Evolutionary conservation across 192 early-diverging fungal species (phyloP).

Genomic region (Backusella mclennaniae): DNA sequence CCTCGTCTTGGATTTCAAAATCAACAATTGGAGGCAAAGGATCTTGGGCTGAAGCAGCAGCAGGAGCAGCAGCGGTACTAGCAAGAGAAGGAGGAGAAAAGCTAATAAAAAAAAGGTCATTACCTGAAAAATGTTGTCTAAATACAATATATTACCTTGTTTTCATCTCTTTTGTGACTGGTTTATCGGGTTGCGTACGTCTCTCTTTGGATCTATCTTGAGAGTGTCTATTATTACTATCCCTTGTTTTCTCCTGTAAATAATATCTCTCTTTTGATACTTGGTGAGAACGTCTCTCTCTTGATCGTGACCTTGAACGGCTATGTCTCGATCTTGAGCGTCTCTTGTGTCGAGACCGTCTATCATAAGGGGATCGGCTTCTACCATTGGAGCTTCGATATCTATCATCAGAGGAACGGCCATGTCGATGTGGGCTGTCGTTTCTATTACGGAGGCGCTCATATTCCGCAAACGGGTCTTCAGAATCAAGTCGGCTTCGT

Average conservation of each 20-base stretch:
- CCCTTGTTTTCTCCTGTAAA: background rate
- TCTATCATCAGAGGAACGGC: background rate
- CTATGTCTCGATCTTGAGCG: background rate
- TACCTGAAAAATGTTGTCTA: background rate
- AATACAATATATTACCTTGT: background rate
- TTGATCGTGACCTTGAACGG: background rate
- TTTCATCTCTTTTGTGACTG: background rate
- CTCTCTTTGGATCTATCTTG: conserved; percentile 1
- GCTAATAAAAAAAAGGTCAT: background rate
- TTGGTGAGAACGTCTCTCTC: background rate
- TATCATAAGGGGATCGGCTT: background rate
- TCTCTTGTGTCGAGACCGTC: background rate
- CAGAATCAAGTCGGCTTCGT: background rate
- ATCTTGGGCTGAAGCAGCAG: background rate
- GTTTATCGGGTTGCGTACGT: background rate
- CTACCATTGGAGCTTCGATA: background rate
- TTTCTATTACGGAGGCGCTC: conserved; percentile 5
- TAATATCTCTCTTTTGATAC: conserved; percentile 1
- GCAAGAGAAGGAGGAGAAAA: background rate
- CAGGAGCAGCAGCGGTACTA: background rate
- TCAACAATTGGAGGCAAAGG: conserved; percentile 7
- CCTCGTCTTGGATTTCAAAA: conserved; percentile 29
- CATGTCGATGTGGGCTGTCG: background rate
- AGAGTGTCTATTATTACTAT: conserved; percentile 9
- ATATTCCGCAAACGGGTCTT: conserved; percentile 20